Conservation (phyloP, 306 rosid genomes). For the Vicia villosa region DNA sequence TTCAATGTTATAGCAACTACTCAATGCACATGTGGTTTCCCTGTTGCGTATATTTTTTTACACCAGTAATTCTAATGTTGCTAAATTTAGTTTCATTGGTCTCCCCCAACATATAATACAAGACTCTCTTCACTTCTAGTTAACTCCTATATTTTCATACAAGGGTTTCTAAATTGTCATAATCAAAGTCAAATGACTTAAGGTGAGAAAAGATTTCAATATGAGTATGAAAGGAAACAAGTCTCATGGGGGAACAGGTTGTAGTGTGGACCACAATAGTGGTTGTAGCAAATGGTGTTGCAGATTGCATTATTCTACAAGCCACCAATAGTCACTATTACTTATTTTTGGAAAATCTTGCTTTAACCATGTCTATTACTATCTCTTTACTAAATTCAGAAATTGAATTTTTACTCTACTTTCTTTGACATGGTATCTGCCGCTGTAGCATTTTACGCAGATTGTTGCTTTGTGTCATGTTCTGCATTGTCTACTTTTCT, state of each 20-base stretch:
- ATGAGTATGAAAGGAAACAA: neutral
- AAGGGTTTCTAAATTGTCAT: neutral
- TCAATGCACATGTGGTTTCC: neutral
- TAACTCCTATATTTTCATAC: neutral
- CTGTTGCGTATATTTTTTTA: neutral
- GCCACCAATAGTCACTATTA: slow-evolving; percentile 3
- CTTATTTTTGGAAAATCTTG: neutral
- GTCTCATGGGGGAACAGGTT: neutral
- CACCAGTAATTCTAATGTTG: neutral
- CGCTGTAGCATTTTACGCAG: slow-evolving; percentile 12
- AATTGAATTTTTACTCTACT: neutral
- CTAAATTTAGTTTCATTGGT: neutral
- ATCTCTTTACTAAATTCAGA: neutral
- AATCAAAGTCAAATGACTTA: slow-evolving; percentile 17
- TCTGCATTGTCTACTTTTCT: slow-evolving; percentile 1
- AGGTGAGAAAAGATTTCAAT: neutral
- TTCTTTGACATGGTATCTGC: neutral
- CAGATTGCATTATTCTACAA: neutral
- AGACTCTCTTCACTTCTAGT: neutral
- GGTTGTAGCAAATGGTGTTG: slow-evolving; percentile 1
- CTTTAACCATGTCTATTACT: neutral
- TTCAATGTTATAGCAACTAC: neutral
- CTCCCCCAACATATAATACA: neutral
- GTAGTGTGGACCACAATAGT: neutral
- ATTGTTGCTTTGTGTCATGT: neutral